Evolutionary conservation across 179 eudicot species (phyloP).

Genomic region (Silene noctiflora): DNA sequence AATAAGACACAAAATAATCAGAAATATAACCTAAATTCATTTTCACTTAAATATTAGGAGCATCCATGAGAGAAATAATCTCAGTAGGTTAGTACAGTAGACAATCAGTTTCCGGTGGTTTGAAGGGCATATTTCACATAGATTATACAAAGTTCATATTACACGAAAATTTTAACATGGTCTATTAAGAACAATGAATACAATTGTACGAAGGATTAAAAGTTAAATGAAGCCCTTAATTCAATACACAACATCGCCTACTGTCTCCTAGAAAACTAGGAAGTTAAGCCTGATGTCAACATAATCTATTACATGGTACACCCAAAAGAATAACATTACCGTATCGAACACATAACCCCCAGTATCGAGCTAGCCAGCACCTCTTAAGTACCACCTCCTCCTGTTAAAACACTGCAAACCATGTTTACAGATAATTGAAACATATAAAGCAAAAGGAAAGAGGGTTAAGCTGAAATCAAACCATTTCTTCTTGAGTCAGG

Average conservation of each 20-base stretch:
- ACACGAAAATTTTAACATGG: slow-evolving; percentile 2
- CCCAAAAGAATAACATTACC: slow-evolving; percentile 44
- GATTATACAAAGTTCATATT: background rate
- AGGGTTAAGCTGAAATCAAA: slow-evolving; percentile 31
- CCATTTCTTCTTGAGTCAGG: slow-evolving; percentile 88
- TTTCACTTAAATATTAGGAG: background rate
- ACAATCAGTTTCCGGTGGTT: background rate
- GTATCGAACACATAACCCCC: slow-evolving; percentile 69
- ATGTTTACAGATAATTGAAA: slow-evolving; percentile 30
- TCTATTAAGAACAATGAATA: background rate
- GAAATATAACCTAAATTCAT: slow-evolving; percentile 9
- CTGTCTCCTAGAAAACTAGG: background rate
- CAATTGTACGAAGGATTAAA: background rate
- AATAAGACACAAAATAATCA: slow-evolving; percentile 3
- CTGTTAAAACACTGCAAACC: slow-evolving; percentile 45
- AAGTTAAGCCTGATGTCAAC: slow-evolving; percentile 6
- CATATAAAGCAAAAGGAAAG: slow-evolving; percentile 1
- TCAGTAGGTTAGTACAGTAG: background rate
- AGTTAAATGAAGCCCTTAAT: slow-evolving; percentile 4
- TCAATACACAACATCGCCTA: slow-evolving; percentile 10
- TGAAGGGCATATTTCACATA: background rate
- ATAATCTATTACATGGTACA: slow-evolving; percentile 8
- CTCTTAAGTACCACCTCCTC: slow-evolving; percentile 98
- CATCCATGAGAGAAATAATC: slow-evolving; percentile 4
- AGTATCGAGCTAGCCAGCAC: slow-evolving; percentile 96